Base-by-base conservation (phyloP, 2,329 filamentous ascomycete genomes). In the Colletotrichum cuscutae region DNA sequence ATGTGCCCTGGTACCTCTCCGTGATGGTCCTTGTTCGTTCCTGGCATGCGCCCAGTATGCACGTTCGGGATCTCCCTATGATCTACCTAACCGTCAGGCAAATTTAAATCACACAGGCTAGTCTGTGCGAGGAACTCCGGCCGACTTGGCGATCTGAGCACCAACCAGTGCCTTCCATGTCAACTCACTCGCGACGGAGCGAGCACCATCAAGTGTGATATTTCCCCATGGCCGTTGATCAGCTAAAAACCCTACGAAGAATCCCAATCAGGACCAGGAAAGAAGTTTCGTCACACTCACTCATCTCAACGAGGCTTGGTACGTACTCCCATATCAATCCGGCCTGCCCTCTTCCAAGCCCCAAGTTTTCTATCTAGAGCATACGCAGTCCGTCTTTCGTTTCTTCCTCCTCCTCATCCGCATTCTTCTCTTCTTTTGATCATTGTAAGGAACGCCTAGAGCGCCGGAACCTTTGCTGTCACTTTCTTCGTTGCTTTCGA, bases 111-210 rank as follows among this genome's bases (percentile, higher is more conserved):
- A 73, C 71, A 73, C 71, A 73, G 71, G 71, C 71, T 73, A 73
- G 71, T 73, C 71, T 73, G 71, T 73, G 71, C 71, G 57, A 72
- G 62, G 69, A 72, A 68, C 72, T 74, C 69, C 65, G 72, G 72
- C 72, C 69, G 69, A 74, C 72, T 74, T 74, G 72, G 72, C 72
- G 72, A 74, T 74, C 72, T 73, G 72, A 74, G 72, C 72, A 73
- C 72, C 70, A 64, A 52, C 57, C 69, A 71, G 66, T 73, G 66
- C 66, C 54, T 71, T 71, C 69, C 64, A 69, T 73, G 72, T 74
- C 60, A 62, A 72, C 59, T 53, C 46, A 72, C 56, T 61, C 68
- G 68, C 56, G 49, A 68, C 69, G 57, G 69, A 73, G 69, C 60
- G 69, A 72, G 64, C 59, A 68, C 69, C 65, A 73, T 49, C 49